Percentiles rank a stretch among this genome's conserved stretches.
phyloP scores from a whole-genome alignment of 805 yeast species.

The Yarrowia sp. region DNA sequence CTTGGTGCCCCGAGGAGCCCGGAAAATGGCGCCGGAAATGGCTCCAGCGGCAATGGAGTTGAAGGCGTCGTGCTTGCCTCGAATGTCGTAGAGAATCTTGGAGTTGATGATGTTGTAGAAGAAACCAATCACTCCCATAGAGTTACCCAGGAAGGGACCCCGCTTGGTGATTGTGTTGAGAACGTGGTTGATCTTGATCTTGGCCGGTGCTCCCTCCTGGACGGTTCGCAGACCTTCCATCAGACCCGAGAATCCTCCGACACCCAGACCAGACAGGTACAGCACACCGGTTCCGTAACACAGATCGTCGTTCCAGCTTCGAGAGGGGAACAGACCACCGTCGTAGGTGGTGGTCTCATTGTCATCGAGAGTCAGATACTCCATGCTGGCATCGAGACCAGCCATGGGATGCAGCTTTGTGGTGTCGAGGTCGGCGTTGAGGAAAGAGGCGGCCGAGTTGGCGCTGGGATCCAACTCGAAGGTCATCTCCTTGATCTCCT shows the following conservation, averaged over 20 bases:
- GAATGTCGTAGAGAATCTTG: slow-evolving; percentile 67
- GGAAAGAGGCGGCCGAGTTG: slow-evolving; percentile 66
- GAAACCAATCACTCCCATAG: slow-evolving; percentile 91
- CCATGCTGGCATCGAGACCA: slow-evolving; percentile 86
- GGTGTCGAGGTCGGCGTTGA: slow-evolving; percentile 70
- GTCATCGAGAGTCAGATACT: slow-evolving; percentile 87
- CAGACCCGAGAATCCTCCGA: slow-evolving; percentile 89
- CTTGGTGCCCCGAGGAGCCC: slow-evolving; percentile 80
- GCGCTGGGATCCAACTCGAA: slow-evolving; percentile 73
- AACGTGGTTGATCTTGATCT: slow-evolving; percentile 84
- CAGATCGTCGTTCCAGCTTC: slow-evolving; percentile 97
- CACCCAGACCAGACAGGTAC: slow-evolving; percentile 78
- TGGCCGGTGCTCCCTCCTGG: slow-evolving; percentile 77
- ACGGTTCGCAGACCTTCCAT: slow-evolving; percentile 83
- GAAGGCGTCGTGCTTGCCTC: slow-evolving; percentile 87
- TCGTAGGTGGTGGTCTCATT: slow-evolving; percentile 78
- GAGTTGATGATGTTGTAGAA: slow-evolving; percentile 86
- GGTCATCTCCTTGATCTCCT: slow-evolving; percentile 44
- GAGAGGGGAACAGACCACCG: slow-evolving; percentile 83
- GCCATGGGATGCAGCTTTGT: slow-evolving; percentile 88
- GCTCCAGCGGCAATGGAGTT: slow-evolving; percentile 92
- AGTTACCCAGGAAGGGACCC: slow-evolving; percentile 95
- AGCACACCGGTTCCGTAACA: slow-evolving; percentile 98
- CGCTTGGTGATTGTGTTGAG: slow-evolving; percentile 91
- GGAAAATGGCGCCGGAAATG: slow-evolving; percentile 88